Base-by-base conservation (phyloP, 805 yeast genomes). In the Suhomyces prunicola region DNA sequence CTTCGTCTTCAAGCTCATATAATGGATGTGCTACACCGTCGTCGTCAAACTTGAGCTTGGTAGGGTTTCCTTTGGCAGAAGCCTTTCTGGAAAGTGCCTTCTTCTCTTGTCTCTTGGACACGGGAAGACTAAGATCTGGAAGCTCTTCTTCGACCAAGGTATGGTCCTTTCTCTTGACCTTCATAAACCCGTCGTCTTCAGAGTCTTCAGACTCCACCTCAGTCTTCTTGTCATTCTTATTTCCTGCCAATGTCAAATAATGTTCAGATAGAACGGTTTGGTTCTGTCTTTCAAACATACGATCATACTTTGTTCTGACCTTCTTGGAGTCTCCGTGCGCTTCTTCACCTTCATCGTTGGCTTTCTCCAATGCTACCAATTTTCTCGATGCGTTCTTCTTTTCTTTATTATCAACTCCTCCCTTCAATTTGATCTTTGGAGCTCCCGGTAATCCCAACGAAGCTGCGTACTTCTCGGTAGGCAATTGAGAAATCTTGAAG, bases 361-460 rank as follows among this genome's bases (percentile, higher is more conserved):
- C 64, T 57, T 82, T 80, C 1, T 83, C 69, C 50, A 90, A 71
- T 6, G 80, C 77, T 46, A 81, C 61, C 57, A 92, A 71, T 58
- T 85, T 84, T 63, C 97, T 81, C 1, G 96, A 85, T 24, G 86
- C 83, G 67, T 93, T 93, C 70, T 93, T 93, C 73, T 82, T 72
- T 59, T 85, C 90, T 64, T 90, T 90, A 24, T 79, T 73, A 13
- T 85, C 87, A 42, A 76, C 76, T 3, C 77, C 75, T 19, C 81
- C 80, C 58, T 76, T 72, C 52, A 93, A 80, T 66, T 90, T 91
- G 61, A 94, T 87, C 61, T 88, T 86, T 44, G 99, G 99, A 3
- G 97, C 97, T 51, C 97, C 97, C 1, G 98, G 97, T 44, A 94
- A 78, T 8, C 99, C 99, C 47, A 92, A 70, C 4, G 97, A 88